Evolutionary conservation across 2,329 filamentous ascomycete species (phyloP).

Genomic region (Balansia obtecta): DNA sequence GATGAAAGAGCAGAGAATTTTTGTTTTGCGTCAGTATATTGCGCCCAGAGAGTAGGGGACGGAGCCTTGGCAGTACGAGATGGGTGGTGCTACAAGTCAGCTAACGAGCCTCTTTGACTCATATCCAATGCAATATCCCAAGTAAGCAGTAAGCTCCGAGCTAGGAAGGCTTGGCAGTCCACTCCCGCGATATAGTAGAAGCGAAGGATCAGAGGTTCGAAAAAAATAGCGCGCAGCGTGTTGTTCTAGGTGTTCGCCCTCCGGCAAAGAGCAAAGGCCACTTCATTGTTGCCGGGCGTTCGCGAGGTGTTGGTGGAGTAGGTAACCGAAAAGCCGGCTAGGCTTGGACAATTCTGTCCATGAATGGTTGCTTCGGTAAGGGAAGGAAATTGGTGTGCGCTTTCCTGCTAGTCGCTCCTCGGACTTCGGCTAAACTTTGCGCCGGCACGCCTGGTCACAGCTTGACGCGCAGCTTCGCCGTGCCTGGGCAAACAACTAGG

Average conservation of each 20-base stretch:
- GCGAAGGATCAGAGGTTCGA: constrained; percentile 2
- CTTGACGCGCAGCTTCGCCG: constrained; percentile 26
- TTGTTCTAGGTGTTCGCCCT: constrained; percentile 10
- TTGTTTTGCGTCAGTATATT: not conserved
- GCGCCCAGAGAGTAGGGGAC: not conserved
- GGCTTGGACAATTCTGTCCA: constrained; percentile 1
- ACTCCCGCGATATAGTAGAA: not conserved
- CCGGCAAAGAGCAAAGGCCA: constrained; percentile 17
- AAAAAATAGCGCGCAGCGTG: constrained; percentile 9
- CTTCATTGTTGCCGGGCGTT: constrained; percentile 14
- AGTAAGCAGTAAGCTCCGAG: constrained; percentile 4
- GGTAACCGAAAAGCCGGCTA: not conserved
- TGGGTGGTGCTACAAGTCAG: not conserved
- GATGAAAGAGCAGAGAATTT: not conserved
- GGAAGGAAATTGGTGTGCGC: not conserved
- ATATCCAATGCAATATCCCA: constrained; percentile 2
- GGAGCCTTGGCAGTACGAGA: not conserved
- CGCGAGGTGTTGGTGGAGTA: constrained; percentile 3
- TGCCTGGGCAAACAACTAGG: constrained; percentile 20
- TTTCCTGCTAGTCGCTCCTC: not conserved
- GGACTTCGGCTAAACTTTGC: constrained; percentile 15
- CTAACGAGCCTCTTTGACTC: constrained; percentile 2
- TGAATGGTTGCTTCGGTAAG: not conserved
- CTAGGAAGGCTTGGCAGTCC: not conserved
- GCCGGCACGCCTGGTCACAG: constrained; percentile 13